A percentile compares a stretch with the other conserved stretches of the same genome.
phyloP scores from a whole-genome alignment of 352 stramenopile species.

The Plasmopara viticola region DNA sequence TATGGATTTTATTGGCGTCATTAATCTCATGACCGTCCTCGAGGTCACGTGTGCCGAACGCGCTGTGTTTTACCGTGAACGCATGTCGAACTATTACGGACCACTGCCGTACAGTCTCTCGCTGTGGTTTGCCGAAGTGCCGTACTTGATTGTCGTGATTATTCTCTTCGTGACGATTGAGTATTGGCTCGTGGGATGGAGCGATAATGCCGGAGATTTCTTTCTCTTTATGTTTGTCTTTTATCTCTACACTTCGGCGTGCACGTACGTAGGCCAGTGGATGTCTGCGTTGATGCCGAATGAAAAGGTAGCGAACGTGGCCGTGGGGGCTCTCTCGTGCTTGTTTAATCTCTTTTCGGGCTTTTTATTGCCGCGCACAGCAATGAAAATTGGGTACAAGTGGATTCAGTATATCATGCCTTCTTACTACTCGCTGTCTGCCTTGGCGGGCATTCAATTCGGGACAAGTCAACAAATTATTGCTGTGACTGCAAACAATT shows the following conservation, averaged over 20 bases:
- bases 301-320: constrained; percentile 63
- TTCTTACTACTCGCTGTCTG: constrained; percentile 41
- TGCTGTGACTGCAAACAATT: background rate
- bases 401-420: constrained; percentile 59
- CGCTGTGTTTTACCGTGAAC: constrained; percentile 56
- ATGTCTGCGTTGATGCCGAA: constrained; percentile 64
- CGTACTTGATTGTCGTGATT: constrained; percentile 42
- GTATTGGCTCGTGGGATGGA: constrained; percentile 56
- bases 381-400: constrained; percentile 48
- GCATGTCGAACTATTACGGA: constrained; percentile 19
- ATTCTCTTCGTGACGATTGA: constrained; percentile 41
- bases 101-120: constrained; percentile 53
- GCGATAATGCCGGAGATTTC: constrained; percentile 18
- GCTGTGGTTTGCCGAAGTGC: constrained; percentile 47
- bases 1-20: constrained; percentile 58
- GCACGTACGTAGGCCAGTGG: constrained; percentile 58
- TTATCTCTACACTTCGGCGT: constrained; percentile 41
- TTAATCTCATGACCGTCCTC: constrained; percentile 53
- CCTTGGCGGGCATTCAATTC: constrained; percentile 30
- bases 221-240: constrained; percentile 26
- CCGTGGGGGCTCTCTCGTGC: constrained; percentile 53
- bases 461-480: constrained; percentile 25
- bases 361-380: constrained; percentile 38
- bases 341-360: constrained; percentile 58
- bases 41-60: constrained; percentile 49